These are phyloP conservation scores for Pythium graminicola DNA, from an alignment of 352 stramenopile genomes.

Conservation along the genomic window DNA sequence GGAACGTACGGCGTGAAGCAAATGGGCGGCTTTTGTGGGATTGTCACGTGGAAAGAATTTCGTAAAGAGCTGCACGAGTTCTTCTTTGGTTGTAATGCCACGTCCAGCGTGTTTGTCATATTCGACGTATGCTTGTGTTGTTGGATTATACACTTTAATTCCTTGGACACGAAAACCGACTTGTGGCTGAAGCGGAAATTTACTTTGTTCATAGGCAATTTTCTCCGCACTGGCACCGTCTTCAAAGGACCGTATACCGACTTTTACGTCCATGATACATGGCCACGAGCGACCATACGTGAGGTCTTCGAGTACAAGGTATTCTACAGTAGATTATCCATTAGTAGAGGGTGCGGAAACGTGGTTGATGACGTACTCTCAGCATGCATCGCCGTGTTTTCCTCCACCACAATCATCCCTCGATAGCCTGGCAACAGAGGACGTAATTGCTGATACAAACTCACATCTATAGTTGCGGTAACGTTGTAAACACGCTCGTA, in stretches of 20 bases:
- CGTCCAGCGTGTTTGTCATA: constrained; percentile 88
- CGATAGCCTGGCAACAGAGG: constrained; percentile 56
- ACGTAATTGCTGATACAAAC: constrained; percentile 27
- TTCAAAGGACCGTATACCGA: constrained; percentile 93
- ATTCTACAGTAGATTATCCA: constrained; percentile 38
- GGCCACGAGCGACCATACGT: constrained; percentile 75
- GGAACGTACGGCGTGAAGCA: constrained; percentile 47
- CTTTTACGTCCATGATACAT: constrained; percentile 97
- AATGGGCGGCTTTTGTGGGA: constrained; percentile 19
- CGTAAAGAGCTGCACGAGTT: constrained; percentile 60
- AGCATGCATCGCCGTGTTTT: constrained; percentile 27
- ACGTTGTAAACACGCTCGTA: constrained; percentile 57
- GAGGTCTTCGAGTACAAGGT: constrained; percentile 88
- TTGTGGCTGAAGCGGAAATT: constrained; percentile 89
- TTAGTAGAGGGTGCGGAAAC: neutral
- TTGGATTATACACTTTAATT: constrained; percentile 83
- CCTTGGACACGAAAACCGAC: constrained; percentile 94
- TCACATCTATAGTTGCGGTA: constrained; percentile 8
- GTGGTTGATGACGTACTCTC: constrained; percentile 23
- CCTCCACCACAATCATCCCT: constrained; percentile 39
- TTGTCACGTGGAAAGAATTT: constrained; percentile 68
- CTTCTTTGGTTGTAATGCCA: constrained; percentile 39
- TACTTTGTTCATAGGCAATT: constrained; percentile 82
- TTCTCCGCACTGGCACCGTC: constrained; percentile 84
- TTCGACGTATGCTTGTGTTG: constrained; percentile 50